Conservation (phyloP, 2,329 filamentous ascomycete genomes). For the Fusarium verrucosum region DNA sequence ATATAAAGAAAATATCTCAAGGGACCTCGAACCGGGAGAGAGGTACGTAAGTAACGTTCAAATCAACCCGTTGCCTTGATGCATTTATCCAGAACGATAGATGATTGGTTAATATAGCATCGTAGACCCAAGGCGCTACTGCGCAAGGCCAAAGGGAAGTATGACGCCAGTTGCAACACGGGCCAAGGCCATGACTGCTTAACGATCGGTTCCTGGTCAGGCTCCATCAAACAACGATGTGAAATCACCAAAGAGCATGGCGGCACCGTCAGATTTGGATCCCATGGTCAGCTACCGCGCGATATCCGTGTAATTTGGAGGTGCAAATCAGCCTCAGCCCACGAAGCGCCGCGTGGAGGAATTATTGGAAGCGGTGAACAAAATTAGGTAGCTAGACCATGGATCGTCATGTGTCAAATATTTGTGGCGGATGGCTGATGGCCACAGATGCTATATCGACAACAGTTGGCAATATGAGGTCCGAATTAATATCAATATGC, state of each 20-base stretch:
- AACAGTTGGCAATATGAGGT: conserved; percentile 10
- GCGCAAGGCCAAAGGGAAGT: conserved; percentile 19
- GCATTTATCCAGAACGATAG: neutral
- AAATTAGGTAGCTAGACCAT: conserved; percentile 25
- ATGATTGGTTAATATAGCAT: conserved; percentile 17
- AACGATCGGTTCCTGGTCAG: conserved; percentile 21
- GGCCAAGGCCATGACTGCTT: conserved; percentile 17
- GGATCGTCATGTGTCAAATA: conserved; percentile 34
- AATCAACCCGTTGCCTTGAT: conserved; percentile 2
- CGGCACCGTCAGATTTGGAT: conserved; percentile 22
- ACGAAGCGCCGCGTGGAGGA: conserved; percentile 17
- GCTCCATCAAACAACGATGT: conserved; percentile 12
- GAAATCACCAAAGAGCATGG: conserved; percentile 10
- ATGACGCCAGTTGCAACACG: conserved; percentile 20
- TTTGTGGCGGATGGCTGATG: conserved; percentile 23
- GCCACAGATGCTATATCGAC: conserved; percentile 5
- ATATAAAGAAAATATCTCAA: no score
- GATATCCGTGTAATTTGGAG: conserved; percentile 21
- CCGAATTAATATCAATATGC: neutral
- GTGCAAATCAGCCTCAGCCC: conserved; percentile 19
- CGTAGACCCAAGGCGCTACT: conserved; percentile 19
- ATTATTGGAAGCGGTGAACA: conserved; percentile 37
- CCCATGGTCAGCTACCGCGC: conserved; percentile 16
- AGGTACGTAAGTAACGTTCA: neutral
- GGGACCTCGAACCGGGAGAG: no score